phyloP scores from a whole-genome alignment of 192 early-diverging fungal species.

The Pilobolus umbonatus region DNA sequence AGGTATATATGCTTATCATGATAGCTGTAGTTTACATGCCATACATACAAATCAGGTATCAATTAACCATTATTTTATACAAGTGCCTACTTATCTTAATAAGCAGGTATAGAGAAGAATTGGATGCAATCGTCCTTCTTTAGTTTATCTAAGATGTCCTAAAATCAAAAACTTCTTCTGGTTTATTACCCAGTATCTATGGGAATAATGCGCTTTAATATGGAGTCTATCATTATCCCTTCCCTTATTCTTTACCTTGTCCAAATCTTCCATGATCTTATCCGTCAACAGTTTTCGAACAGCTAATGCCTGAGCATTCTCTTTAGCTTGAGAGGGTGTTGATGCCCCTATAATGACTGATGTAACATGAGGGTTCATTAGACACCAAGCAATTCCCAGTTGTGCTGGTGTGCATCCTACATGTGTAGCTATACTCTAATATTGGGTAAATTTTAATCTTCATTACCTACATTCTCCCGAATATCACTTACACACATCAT shows the following conservation, averaged over 20 bases:
- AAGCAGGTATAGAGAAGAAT: too few species aligned
- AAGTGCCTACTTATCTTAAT: too few species aligned
- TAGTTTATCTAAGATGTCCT: constrained; percentile 35
- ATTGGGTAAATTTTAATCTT: not conserved
- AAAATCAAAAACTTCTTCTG: constrained; percentile 49
- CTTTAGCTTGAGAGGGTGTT: constrained; percentile 61
- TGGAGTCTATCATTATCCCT: not conserved
- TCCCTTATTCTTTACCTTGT: constrained; percentile 36
- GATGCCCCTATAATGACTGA: constrained; percentile 67
- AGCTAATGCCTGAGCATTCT: constrained; percentile 64
- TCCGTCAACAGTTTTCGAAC: constrained; percentile 57
- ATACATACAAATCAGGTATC: too few species aligned
- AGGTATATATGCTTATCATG: too few species aligned
- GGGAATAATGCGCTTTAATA: not conserved
- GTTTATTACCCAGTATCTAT: constrained; percentile 64
- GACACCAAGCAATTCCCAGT: constrained; percentile 69
- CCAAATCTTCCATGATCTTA: constrained; percentile 65
- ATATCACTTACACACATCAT: constrained; percentile 41
- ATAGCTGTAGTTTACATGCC: too few species aligned
- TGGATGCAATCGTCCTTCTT: too few species aligned
- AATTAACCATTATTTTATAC: too few species aligned
- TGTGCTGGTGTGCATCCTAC: constrained; percentile 59
- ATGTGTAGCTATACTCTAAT: constrained; percentile 55
- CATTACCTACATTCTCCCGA: not conserved
- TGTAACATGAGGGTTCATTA: constrained; percentile 58